phyloP scores from a whole-genome alignment of 2,329 filamentous ascomycete species.

The Fusarium avenaceum region DNA sequence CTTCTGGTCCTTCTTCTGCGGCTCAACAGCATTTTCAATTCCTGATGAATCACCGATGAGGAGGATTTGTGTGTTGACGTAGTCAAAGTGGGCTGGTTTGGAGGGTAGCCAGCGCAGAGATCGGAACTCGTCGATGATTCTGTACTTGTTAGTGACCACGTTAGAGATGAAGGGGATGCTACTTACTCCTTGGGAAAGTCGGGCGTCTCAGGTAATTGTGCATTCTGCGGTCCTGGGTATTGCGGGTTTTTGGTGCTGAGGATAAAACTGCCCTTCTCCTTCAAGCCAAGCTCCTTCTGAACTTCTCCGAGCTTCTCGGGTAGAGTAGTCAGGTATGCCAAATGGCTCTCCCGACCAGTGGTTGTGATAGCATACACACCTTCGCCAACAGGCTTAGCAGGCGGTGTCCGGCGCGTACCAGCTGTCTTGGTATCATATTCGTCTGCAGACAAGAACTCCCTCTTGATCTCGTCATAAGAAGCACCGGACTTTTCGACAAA shows the following conservation, averaged over 20 bases:
- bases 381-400: conserved; percentile 82
- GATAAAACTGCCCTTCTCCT: conserved; percentile 80
- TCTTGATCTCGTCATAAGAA: conserved; percentile 77
- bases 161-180: not conserved
- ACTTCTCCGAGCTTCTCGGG: conserved; percentile 77
- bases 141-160: conserved; percentile 48
- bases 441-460: conserved; percentile 74
- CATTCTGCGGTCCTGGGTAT: conserved; percentile 73
- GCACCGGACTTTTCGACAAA: conserved; percentile 83
- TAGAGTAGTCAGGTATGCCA: conserved; percentile 84
- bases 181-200: conserved; percentile 78
- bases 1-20: conserved; percentile 46
- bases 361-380: conserved; percentile 86
- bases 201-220: conserved; percentile 73
- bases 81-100: conserved; percentile 80
- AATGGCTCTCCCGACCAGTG: conserved; percentile 78
- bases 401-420: conserved; percentile 76
- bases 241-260: conserved; percentile 85
- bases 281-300: conserved; percentile 80
- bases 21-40: conserved; percentile 68
- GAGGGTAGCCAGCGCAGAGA: conserved; percentile 81
- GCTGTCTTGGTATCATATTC: conserved; percentile 83
- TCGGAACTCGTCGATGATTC: conserved; percentile 78
- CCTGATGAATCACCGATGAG: conserved; percentile 79
- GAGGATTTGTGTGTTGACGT: conserved; percentile 80